Evolutionary conservation across 2,329 filamentous ascomycete genomes (phyloP).

Genomic region (Tolypocladium pustulatum): DNA sequence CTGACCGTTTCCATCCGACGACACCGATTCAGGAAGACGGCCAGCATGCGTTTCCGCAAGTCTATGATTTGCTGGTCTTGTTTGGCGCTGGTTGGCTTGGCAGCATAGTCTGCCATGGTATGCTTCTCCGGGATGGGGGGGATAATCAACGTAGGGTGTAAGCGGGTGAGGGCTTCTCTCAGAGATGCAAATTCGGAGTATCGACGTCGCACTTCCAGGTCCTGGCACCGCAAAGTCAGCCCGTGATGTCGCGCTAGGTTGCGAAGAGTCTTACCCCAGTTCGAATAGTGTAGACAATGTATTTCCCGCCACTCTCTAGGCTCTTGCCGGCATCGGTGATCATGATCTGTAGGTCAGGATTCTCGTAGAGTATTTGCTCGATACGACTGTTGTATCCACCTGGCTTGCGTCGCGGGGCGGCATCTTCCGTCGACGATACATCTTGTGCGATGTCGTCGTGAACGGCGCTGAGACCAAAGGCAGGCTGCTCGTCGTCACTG

Average conservation of each 20-base stretch:
- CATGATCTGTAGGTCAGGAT: constrained; percentile 77
- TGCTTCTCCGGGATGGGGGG: constrained; percentile 98
- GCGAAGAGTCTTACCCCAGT: constrained; percentile 60
- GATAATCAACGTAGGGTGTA: constrained; percentile 91
- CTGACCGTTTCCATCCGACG: constrained; percentile 84
- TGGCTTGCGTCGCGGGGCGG: constrained; percentile 55
- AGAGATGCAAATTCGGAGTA: constrained; percentile 96
- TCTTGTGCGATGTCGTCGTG: constrained; percentile 35
- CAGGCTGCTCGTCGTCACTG: constrained; percentile 53
- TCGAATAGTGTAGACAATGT: constrained; percentile 93
- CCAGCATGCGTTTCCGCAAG: constrained; percentile 89
- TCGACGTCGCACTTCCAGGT: constrained; percentile 85
- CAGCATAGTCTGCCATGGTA: constrained; percentile 96
- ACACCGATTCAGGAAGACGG: constrained; percentile 90
- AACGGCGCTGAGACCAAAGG: constrained; percentile 15
- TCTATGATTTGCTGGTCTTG: constrained; percentile 97
- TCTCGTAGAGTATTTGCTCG: constrained; percentile 94
- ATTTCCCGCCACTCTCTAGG: constrained; percentile 79
- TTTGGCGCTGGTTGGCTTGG: constrained; percentile 95
- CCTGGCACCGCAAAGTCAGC: constrained; percentile 37
- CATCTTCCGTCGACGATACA: constrained; percentile 28
- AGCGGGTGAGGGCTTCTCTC: constrained; percentile 73
- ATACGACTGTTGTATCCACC: constrained; percentile 91
- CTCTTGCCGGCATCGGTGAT: constrained; percentile 97
- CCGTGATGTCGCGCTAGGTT: background rate